Evolutionary conservation across 345 rosid genomes (phyloP), one percentile per base, ranked within the genome.

Genomic region (Eucalyptus cloeziana): DNA sequence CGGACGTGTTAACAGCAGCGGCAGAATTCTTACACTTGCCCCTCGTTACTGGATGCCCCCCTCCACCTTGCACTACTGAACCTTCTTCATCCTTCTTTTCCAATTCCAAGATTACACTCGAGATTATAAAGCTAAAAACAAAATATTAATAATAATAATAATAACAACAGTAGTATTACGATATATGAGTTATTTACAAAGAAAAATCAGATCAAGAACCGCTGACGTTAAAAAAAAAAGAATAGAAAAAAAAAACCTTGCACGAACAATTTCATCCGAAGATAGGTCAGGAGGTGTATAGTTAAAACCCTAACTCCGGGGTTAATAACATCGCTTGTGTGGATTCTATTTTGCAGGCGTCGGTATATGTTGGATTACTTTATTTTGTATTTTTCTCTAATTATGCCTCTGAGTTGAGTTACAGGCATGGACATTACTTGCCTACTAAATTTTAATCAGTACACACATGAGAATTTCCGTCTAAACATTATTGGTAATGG

Each of bases 21-120:
- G 90, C 40, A 69, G 86, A 88, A 83, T 90, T 91, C 88, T 88
- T 81, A 90, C 93, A 93, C 92, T 92, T 94, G 93, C 92, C 91
- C 86, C 89, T 91, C 89, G 91, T 69, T 88, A 87, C 89, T 87
- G 88, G 88, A 44, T 76, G 14, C 88, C 60, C 27, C 27, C 43
- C 51, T 86, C 52, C 52, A 86, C 87, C 87, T 49, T 14, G 54
- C 87, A 49, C 31, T n/a, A 9, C 52, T 25, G 27, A n/a, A 45
- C 52, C 44, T 50, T 86, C 44, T 9, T 30, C 87, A 22, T 86
- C 58, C 40, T 44, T 49, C 60, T 56, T 56, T 25, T 10, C 62
- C 30, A 56, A 56, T 25, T 54, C 54, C 37, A 25, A n/a, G 37
- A 86, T 49, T 49, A 13, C 60, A 10, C 17, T 71, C 22, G 27